phyloP scores from a whole-genome alignment of 2,329 filamentous ascomycete species.

The Stagonosporopsis tanaceti region DNA sequence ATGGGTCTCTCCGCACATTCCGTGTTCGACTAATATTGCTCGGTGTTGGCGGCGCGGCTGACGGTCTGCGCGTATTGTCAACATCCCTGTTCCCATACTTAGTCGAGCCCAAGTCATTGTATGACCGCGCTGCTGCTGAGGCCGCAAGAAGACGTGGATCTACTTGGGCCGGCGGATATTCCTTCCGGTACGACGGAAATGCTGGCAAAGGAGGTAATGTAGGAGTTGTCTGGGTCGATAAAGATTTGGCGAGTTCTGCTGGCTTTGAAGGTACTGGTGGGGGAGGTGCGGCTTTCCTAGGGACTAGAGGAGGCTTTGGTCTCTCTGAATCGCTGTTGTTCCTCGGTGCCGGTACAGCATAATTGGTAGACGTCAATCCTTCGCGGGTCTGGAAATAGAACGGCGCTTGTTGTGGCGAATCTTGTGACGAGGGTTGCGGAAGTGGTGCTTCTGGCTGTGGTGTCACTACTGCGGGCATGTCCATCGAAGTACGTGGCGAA shows the following conservation, averaged over 20 bases:
- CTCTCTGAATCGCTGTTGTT: conserved; percentile 25
- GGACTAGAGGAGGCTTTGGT: conserved; percentile 15
- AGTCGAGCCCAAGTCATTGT: conserved; percentile 32
- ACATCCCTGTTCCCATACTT: conserved; percentile 22
- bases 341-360: conserved; percentile 25
- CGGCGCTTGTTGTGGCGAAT: conserved; percentile 27
- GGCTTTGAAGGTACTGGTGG: conserved; percentile 35
- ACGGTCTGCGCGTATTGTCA: conserved; percentile 13
- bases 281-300: conserved; percentile 21
- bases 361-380: conserved; percentile 21
- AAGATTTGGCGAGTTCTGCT: conserved; percentile 21
- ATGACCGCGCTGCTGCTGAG: conserved; percentile 45
- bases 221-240: conserved; percentile 16
- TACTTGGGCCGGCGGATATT: conserved; percentile 52
- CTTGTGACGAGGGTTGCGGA: conserved; percentile 19
- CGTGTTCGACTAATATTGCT: conserved; percentile 29
- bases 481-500: conserved; percentile 41
- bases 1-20: conserved; percentile 28
- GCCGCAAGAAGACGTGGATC: conserved; percentile 38
- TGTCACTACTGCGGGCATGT: conserved; percentile 26
- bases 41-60: conserved; percentile 6
- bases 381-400: conserved; percentile 39
- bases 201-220: conserved; percentile 16
- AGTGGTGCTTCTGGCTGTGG: conserved; percentile 28
- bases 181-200: conserved; percentile 58